Base-by-base conservation (phyloP, 371 early-diverging fungal genomes). In the Mortierella polycephala region DNA sequence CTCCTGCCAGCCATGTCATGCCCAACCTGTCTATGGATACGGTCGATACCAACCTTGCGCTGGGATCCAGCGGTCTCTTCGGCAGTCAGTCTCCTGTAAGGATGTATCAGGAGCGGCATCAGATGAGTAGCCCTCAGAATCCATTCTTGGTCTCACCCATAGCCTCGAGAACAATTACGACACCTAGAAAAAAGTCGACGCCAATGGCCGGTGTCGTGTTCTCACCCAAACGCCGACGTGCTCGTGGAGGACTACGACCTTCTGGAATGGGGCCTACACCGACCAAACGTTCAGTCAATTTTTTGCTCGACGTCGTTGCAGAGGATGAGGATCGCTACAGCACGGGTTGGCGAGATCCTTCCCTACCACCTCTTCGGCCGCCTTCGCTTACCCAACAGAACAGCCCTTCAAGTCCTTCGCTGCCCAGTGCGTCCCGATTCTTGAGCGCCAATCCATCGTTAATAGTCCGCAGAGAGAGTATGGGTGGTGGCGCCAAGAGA, bases 11-110 rank as follows among this genome's bases (percentile, higher is more conserved):
- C 50, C 59, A 76, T 40, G 64, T 76, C 57, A 52, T 76, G 20
- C 77, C 77, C 0, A 71, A 76, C 30, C 51, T 76, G 1, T 76
- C 77, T 20, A 71, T 76, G 71, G 77, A 71, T 21, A 76, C 77
- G 9, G 77, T 76, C 23, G 77, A 76, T 58, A 76, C 77, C 30
- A 76, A 68, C 5, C 57, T 76, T 12, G 77, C 71, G 0, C 52
- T 76, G 6, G 77, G 77, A 40, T 67, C 77, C 13, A 76, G 77
- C 57, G 67, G 77, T 53, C 60, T 76, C 13, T 76, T 67, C 52
- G 68, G 77, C 23, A 62, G 56, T 18, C 71, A 64, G 45, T 76
- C 77, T 5, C 77, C 77, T 14, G 57, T 64, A 37, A 64, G 64
- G 50, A 67, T 57, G 42, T 62, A 54, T 21, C 75, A 75, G 23